Percentiles rank a stretch among this genome's conserved stretches.
phyloP scores from a whole-genome alignment of 495 filamentous ascomycete species.

The Copromyces sp. region DNA sequence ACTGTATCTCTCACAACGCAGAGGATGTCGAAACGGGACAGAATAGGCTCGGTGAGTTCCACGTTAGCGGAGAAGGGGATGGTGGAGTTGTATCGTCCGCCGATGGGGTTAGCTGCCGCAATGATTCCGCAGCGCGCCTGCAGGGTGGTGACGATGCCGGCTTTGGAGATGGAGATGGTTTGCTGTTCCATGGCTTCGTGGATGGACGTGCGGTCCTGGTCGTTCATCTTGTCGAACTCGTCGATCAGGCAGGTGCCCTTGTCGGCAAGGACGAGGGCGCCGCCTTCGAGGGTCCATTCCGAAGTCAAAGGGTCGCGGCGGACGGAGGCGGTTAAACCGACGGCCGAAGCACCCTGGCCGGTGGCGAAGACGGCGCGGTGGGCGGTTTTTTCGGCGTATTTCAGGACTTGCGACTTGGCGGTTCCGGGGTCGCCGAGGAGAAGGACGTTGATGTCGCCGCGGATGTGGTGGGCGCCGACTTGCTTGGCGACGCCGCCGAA shows the following conservation, averaged over 20 bases:
- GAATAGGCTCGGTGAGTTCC: constrained; percentile 91
- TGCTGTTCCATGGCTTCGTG: constrained; percentile 99
- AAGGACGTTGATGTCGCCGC: constrained; percentile 97
- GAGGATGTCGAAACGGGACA: constrained; percentile 98
- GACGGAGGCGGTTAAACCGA: constrained; percentile 95
- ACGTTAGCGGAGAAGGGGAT: constrained; percentile 94
- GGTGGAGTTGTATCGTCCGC: constrained; percentile 92
- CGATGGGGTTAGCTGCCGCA: constrained; percentile 93
- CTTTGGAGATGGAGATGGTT: constrained; percentile 99
- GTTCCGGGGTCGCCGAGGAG: constrained; percentile 97
- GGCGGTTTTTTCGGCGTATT: constrained; percentile 96
- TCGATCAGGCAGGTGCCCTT: constrained; percentile 95
- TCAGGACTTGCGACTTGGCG: constrained; percentile 95
- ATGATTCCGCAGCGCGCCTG: constrained; percentile 98
- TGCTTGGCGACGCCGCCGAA: constrained; percentile 95
- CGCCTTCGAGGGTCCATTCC: constrained; percentile 98
- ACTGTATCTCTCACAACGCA: constrained; percentile 96
- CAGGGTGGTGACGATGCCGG: constrained; percentile 94
- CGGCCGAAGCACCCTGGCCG: constrained; percentile 91
- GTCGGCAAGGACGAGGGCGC: constrained; percentile 91
- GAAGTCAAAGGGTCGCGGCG: constrained; percentile 90
- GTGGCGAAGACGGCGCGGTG: constrained; percentile 97
- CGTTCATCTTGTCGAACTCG: constrained; percentile 99
- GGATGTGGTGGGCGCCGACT: constrained; percentile 76
- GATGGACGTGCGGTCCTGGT: constrained; percentile 94